A percentile compares a stretch with the other conserved stretches of the same genome.
phyloP scores from a whole-genome alignment of 305 asterid genomes.

The Fraxinus velutina region DNA sequence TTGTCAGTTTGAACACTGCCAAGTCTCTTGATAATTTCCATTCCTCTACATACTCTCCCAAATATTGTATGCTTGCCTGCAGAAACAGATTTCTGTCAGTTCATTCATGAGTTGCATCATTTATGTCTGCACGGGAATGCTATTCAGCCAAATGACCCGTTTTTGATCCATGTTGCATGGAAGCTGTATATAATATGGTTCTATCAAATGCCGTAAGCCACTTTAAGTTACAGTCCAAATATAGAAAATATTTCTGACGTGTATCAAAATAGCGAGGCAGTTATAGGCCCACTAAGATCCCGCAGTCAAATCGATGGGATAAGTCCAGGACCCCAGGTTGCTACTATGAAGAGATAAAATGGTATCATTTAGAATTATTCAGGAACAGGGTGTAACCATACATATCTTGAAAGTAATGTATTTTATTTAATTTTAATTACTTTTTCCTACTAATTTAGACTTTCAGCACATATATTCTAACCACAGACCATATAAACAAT shows the following conservation, averaged over 20 bases:
- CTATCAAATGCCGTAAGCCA: background rate
- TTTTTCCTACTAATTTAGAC: background rate
- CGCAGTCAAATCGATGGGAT: background rate
- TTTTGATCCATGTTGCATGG: background rate
- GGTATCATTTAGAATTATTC: background rate
- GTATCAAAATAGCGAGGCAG: background rate
- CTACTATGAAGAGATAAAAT: background rate
- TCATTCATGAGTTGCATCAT: background rate
- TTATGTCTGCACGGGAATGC: background rate
- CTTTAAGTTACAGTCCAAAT: background rate
- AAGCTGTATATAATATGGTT: background rate
- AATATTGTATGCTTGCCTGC: slow-evolving; percentile 93
- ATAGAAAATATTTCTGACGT: background rate
- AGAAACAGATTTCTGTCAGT: slow-evolving; percentile 14
- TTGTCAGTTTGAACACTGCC: slow-evolving; percentile 98
- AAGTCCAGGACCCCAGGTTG: background rate
- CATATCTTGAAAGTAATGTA: background rate
- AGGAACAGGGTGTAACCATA: background rate
- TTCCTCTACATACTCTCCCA: slow-evolving; percentile 88
- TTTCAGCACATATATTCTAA: background rate
- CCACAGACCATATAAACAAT: background rate
- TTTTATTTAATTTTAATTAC: background rate
- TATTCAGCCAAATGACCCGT: background rate
- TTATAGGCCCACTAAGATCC: background rate
- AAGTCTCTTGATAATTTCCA: slow-evolving; percentile 94